phyloP scores from a whole-genome alignment of 2,329 filamentous ascomycete species.

The Cladosporium sp. region DNA sequence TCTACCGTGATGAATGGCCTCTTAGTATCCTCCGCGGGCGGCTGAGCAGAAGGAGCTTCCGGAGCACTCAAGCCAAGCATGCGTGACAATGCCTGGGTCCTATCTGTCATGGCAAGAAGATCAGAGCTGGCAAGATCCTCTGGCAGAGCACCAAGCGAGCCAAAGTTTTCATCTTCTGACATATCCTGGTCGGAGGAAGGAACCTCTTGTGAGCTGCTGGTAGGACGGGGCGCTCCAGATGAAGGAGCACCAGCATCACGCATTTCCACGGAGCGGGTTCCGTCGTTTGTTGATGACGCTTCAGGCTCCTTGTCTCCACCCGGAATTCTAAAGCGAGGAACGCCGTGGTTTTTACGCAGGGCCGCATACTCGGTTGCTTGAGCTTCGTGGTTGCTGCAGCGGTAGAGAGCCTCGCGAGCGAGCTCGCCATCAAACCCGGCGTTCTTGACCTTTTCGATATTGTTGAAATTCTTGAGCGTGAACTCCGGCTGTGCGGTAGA shows the following conservation, averaged over 20 bases:
- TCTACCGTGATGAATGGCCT: conserved; percentile 60
- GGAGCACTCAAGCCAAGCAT: not conserved
- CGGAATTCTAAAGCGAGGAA: conserved; percentile 29
- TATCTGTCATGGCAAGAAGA: conserved; percentile 19
- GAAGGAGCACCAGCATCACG: conserved; percentile 28
- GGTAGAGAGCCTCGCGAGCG: conserved; percentile 74
- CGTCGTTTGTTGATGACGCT: conserved; percentile 2
- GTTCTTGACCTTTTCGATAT: conserved; percentile 41
- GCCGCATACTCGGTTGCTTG: conserved; percentile 71
- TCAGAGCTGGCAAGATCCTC: conserved; percentile 21
- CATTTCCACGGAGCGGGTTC: conserved; percentile 36
- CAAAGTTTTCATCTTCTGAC: conserved; percentile 18
- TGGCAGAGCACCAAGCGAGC: conserved; percentile 23
- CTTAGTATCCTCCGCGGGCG: conserved; percentile 26
- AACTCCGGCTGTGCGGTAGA: conserved; percentile 49
- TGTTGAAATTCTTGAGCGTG: conserved; percentile 45
- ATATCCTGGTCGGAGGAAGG: conserved; percentile 10
- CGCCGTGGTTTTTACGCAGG: conserved; percentile 29
- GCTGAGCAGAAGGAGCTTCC: conserved; percentile 9
- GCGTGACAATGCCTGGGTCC: not conserved
- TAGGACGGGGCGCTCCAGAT: not conserved
- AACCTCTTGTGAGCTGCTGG: conserved; percentile 5
- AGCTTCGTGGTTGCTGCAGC: conserved; percentile 64
- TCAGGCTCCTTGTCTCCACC: conserved; percentile 14
- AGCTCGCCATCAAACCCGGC: conserved; percentile 58